Conservation (phyloP, 257 asterid genomes). For the Orobanche coerulescens region DNA sequence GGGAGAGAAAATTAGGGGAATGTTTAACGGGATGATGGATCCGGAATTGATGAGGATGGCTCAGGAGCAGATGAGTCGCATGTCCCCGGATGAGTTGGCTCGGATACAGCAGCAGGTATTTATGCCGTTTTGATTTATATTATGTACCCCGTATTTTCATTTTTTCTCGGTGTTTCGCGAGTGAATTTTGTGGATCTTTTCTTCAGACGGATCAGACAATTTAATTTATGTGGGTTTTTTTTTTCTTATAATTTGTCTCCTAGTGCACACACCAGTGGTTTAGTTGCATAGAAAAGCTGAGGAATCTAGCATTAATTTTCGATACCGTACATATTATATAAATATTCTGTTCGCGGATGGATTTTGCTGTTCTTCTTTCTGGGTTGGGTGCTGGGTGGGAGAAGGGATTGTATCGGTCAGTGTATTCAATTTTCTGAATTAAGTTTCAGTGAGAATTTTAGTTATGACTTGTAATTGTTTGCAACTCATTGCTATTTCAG, state of each 20-base stretch:
- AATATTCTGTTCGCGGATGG: not conserved
- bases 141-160: not conserved
- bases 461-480: slow-evolving; percentile 15
- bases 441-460: not conserved
- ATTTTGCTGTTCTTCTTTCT: not conserved
- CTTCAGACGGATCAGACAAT: not conserved
- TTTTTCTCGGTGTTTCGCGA: not conserved
- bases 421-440: not conserved
- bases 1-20: slow-evolving; percentile 17
- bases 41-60: slow-evolving; percentile 88
- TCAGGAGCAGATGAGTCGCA: slow-evolving; percentile 98
- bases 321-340: not conserved
- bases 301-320: not conserved
- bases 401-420: not conserved
- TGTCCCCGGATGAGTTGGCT: slow-evolving; percentile 93
- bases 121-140: not conserved
- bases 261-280: not conserved
- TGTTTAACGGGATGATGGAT: slow-evolving; percentile 93
- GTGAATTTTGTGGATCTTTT: slow-evolving; percentile 7
- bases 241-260: slow-evolving; percentile 6
- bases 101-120: slow-evolving; percentile 90
- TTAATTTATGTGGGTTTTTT: not conserved
- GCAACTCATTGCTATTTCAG: slow-evolving; percentile 35
- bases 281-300: not conserved
- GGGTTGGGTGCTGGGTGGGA: not conserved